Conservation (phyloP, 441 rosid species). For the Jatropha multifida region DNA sequence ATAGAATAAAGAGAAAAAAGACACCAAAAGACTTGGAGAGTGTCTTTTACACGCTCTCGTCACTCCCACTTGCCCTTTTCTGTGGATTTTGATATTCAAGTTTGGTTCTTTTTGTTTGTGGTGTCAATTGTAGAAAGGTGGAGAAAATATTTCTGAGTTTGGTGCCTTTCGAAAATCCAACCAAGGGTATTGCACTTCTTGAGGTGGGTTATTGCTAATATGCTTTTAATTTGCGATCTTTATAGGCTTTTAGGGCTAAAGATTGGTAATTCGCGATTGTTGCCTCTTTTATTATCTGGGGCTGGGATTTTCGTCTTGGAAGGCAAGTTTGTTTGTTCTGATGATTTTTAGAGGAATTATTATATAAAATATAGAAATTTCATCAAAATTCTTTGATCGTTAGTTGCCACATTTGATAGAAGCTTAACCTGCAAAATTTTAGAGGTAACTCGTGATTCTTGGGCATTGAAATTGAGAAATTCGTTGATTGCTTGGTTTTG, state of each 20-base stretch:
- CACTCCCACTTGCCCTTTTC: conserved; percentile 23
- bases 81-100: conserved; percentile 22
- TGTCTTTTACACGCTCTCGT: conserved; percentile 14
- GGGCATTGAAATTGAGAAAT: conserved; percentile 13
- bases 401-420: conserved; percentile 12
- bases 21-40: conserved; percentile 13
- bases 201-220: conserved; percentile 16
- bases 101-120: conserved; percentile 22
- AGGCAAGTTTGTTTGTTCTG: background rate
- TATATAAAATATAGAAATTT: conserved; percentile 1
- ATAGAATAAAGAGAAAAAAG: background rate
- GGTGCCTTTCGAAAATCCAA: conserved; percentile 13
- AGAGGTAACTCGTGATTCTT: conserved; percentile 19
- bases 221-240: background rate
- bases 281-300: background rate
- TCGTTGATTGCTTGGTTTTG: conserved; percentile 13
- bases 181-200: background rate
- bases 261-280: conserved; percentile 5
- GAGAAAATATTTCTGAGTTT: conserved; percentile 20
- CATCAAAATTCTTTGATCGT: background rate
- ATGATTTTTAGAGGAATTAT: background rate
- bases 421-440: background rate
- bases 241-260: conserved; percentile 9
- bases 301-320: conserved; percentile 2
- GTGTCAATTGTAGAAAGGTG: conserved; percentile 7